These are phyloP conservation scores for Diaporthe citriasiana DNA, from an alignment of 2,329 filamentous ascomycete genomes.

Conservation along the genomic window DNA sequence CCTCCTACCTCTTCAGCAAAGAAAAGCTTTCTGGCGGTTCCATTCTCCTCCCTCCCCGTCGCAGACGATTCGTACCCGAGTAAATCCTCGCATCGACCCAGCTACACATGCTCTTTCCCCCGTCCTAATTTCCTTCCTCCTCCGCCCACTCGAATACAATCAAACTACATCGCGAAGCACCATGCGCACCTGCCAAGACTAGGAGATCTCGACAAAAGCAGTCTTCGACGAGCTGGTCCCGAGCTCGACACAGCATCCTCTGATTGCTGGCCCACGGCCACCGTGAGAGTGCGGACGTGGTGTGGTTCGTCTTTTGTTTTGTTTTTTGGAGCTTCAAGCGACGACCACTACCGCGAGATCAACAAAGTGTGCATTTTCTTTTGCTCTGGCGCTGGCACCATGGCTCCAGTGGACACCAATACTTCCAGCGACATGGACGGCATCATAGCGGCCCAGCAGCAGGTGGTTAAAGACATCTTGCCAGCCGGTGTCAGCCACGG, in stretches of 20 bases:
- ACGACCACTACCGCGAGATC: not conserved
- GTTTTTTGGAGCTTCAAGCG: constrained; percentile 4
- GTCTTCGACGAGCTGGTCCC: constrained; percentile 41
- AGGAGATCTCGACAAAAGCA: constrained; percentile 42
- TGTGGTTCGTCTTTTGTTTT: constrained; percentile 12
- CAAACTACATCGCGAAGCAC: constrained; percentile 41
- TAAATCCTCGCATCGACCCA: not conserved
- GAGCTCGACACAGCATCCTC: constrained; percentile 25
- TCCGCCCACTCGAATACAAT: constrained; percentile 13
- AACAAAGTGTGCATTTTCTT: not conserved
- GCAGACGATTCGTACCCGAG: not conserved
- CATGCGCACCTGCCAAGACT: constrained; percentile 43
- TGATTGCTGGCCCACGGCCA: constrained; percentile 35
- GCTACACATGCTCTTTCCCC: constrained; percentile 36
- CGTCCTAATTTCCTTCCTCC: not conserved
- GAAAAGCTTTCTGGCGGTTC: not conserved
- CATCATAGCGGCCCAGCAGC: constrained; percentile 50
- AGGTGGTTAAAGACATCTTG: constrained; percentile 51
- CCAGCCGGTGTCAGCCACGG: constrained; percentile 57
- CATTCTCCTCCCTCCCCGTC: not conserved
- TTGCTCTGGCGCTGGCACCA: constrained; percentile 5
- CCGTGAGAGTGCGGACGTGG: constrained; percentile 36
- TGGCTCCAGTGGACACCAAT: constrained; percentile 39
- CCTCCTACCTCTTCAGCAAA: not conserved
- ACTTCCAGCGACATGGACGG: constrained; percentile 43